Evolutionary conservation across 106 monocot genomes (phyloP).

Genomic region (Posidonia australis): DNA sequence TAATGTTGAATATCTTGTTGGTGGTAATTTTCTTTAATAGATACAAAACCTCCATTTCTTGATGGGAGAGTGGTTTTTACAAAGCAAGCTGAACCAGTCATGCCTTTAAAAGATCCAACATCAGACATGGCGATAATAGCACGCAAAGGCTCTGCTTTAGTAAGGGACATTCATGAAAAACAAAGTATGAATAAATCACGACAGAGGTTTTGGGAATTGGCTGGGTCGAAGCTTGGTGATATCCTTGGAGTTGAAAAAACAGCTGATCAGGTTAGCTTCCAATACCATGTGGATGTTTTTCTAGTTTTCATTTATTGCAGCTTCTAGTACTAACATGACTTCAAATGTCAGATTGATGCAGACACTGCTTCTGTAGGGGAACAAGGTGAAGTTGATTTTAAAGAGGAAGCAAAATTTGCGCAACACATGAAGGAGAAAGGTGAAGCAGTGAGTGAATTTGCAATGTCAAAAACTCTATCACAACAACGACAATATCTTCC

Average conservation of each 20-base stretch:
- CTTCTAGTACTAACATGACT: neutral
- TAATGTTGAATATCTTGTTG: neutral
- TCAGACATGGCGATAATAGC: slow-evolving; percentile 98
- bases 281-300: neutral
- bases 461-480: slow-evolving; percentile 64
- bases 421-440: slow-evolving; percentile 72
- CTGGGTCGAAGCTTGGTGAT: slow-evolving; percentile 94
- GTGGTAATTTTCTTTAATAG: slow-evolving; percentile 17
- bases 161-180: slow-evolving; percentile 93
- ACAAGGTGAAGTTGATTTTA: slow-evolving; percentile 79
- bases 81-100: slow-evolving; percentile 92
- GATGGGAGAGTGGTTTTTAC: slow-evolving; percentile 91
- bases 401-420: slow-evolving; percentile 78
- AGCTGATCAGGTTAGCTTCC: slow-evolving; percentile 64
- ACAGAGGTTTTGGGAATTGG: slow-evolving; percentile 95
- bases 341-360: slow-evolving; percentile 64
- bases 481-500: slow-evolving; percentile 87
- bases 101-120: slow-evolving; percentile 97
- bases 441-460: slow-evolving; percentile 92
- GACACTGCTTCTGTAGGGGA: slow-evolving; percentile 82
- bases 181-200: slow-evolving; percentile 97
- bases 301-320: neutral
- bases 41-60: slow-evolving; percentile 94
- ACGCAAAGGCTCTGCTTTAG: slow-evolving; percentile 86
- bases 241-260: slow-evolving; percentile 92